Percentiles rank a stretch among this genome's conserved stretches.
Conservation (phyloP, 352 stramenopile species). For the Halophytophthora polymorphica region DNA sequence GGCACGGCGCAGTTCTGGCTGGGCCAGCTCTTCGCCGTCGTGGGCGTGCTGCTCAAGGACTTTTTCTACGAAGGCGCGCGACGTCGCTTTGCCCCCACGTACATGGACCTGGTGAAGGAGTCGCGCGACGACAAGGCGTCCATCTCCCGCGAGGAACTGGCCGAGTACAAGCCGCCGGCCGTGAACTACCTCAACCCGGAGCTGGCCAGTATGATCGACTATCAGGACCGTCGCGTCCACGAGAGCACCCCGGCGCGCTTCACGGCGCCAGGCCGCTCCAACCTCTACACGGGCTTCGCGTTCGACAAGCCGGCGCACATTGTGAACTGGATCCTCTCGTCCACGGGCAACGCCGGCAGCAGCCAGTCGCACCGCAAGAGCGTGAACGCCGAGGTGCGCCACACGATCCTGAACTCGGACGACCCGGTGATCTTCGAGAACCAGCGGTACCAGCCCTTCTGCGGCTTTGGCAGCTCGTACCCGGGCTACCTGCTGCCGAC, state of each 20-base stretch:
- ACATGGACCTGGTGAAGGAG: slow-evolving; percentile 74
- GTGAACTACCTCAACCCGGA: slow-evolving; percentile 64
- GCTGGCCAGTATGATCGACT: slow-evolving; percentile 75
- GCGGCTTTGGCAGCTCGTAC: slow-evolving; percentile 78
- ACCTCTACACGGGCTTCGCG: slow-evolving; percentile 78
- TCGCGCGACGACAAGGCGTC: slow-evolving; percentile 25
- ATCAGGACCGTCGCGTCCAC: slow-evolving; percentile 63
- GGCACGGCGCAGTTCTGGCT: slow-evolving; percentile 65
- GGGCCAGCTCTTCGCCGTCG: slow-evolving; percentile 64
- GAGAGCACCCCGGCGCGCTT: slow-evolving; percentile 47
- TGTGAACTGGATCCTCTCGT: slow-evolving; percentile 71
- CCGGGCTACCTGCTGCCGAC: slow-evolving; percentile 77
- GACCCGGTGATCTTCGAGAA: slow-evolving; percentile 87
- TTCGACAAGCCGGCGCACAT: slow-evolving; percentile 78
- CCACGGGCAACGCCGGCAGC: slow-evolving; percentile 31
- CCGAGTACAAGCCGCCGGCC: slow-evolving; percentile 43
- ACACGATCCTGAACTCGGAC: slow-evolving; percentile 62
- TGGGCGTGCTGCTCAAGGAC: slow-evolving; percentile 65
- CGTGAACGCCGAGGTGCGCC: slow-evolving; percentile 60
- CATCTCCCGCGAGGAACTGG: slow-evolving; percentile 40
- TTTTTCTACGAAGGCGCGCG: slow-evolving; percentile 66
- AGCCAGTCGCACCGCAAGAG: slow-evolving; percentile 43
- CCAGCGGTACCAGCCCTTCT: slow-evolving; percentile 83
- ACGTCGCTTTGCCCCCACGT: slow-evolving; percentile 63
- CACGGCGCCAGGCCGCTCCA: slow-evolving; percentile 30